Evolutionary conservation across 78 protist species (phyloP).

Genomic region (Neovahlkampfia damariscottae): DNA sequence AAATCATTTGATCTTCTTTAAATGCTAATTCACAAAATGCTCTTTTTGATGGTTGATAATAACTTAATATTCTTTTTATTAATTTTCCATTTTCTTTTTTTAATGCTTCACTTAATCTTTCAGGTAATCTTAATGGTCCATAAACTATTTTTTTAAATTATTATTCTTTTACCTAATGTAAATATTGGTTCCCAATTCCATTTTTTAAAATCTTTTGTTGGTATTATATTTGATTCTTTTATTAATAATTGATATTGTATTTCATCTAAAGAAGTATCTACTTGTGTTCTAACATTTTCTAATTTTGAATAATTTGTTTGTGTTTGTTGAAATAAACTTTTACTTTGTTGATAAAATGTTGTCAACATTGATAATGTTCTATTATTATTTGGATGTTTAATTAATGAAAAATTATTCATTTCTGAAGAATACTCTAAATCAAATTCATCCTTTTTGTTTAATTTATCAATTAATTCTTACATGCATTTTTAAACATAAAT

Average conservation of each 20-base stretch:
- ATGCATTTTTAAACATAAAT: background rate
- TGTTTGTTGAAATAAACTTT: background rate
- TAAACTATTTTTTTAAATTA: too few species aligned
- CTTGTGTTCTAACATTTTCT: background rate
- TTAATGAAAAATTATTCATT: background rate
- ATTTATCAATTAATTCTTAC: background rate
- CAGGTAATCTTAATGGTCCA: background rate
- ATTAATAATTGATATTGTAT: background rate
- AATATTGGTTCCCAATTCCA: background rate
- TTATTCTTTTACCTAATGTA: too few species aligned
- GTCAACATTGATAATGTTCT: background rate
- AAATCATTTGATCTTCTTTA: background rate
- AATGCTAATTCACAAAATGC: background rate
- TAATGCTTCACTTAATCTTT: background rate
- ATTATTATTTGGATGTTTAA: too few species aligned
- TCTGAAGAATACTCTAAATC: too few species aligned
- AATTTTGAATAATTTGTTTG: background rate
- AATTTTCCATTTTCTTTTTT: background rate
- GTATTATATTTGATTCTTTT: background rate
- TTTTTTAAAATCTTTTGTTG: background rate
- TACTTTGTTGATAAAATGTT: background rate
- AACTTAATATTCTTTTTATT: background rate
- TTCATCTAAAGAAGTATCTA: background rate
- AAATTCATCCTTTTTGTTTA: too few species aligned
- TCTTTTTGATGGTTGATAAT: background rate